phyloP scores from a whole-genome alignment of 1,284 basidiomycete genomes.

The Polyporus tsugae region DNA sequence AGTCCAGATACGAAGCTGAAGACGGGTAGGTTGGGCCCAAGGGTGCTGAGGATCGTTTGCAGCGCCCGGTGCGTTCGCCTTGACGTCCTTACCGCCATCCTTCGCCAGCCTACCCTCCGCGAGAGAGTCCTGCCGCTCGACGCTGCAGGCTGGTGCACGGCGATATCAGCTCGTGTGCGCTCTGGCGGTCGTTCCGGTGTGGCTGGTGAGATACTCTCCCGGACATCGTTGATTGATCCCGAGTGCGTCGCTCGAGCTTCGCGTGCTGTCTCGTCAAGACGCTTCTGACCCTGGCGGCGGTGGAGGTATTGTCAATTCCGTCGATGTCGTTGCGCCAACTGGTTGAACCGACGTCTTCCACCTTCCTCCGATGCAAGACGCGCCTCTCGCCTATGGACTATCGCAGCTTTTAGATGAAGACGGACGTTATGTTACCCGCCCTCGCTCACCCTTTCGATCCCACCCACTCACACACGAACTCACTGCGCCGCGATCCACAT shows the following conservation, averaged over 20 bases:
- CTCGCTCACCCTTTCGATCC: conserved; percentile 27
- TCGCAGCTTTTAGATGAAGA: conserved; percentile 32
- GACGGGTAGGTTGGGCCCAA: conserved; percentile 27
- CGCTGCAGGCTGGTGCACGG: conserved; percentile 48
- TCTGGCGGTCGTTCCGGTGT: conserved; percentile 33
- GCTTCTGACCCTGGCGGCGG: conserved; percentile 22
- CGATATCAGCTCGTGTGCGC: conserved; percentile 28
- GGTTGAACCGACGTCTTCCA: conserved; percentile 17
- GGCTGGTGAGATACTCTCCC: conserved; percentile 32
- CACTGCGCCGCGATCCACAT: conserved; percentile 18
- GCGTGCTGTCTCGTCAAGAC: conserved; percentile 25
- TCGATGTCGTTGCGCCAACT: conserved; percentile 15
- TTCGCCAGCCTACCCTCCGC: conserved; percentile 31
- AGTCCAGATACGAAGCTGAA: conserved; percentile 24
- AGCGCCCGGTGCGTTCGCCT: conserved; percentile 39
- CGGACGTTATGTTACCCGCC: conserved; percentile 34
- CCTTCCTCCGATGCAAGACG: conserved; percentile 20
- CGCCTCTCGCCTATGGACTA: conserved; percentile 22
- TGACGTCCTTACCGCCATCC: conserved; percentile 24
- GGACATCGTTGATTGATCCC: conserved; percentile 51
- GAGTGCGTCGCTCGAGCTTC: conserved; percentile 26
- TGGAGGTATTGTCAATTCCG: conserved; percentile 7
- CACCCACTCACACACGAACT: conserved; percentile 26
- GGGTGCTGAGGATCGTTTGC: conserved; percentile 33
- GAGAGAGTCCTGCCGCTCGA: conserved; percentile 54